Evolutionary conservation across 2,329 filamentous ascomycete species (phyloP).

Genomic region (Ophiocordyceps robertsii): DNA sequence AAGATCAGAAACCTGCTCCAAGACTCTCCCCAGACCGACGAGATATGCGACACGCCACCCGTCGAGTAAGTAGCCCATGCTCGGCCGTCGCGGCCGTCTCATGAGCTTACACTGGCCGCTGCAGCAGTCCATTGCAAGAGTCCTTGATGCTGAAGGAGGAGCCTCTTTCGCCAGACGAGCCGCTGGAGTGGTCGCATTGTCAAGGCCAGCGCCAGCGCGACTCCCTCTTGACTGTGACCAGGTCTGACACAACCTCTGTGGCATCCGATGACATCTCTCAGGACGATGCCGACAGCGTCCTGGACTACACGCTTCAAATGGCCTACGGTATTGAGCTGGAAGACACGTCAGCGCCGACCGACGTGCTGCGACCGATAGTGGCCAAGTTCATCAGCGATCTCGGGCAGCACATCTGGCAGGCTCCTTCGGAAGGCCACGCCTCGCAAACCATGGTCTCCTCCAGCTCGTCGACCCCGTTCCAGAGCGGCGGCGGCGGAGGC

Average conservation of each 20-base stretch:
- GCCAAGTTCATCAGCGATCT: slow-evolving; percentile 20
- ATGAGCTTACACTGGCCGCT: background rate
- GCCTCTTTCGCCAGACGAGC: slow-evolving; percentile 3
- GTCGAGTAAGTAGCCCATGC: background rate
- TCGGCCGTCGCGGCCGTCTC: background rate
- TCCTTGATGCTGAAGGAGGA: slow-evolving; percentile 5
- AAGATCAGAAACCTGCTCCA: background rate
- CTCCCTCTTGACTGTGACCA: background rate
- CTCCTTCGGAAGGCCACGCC: slow-evolving; percentile 13
- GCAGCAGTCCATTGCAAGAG: slow-evolving; percentile 2
- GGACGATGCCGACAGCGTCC: slow-evolving; percentile 20
- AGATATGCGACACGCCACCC: background rate
- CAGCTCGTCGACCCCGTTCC: slow-evolving; percentile 16
- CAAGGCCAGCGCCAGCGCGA: slow-evolving; percentile 1
- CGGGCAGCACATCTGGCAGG: slow-evolving; percentile 18
- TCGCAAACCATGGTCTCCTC: slow-evolving; percentile 17
- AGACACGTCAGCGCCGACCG: slow-evolving; percentile 14
- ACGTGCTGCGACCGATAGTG: slow-evolving; percentile 16
- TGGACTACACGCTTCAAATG: slow-evolving; percentile 22
- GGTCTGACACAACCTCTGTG: slow-evolving; percentile 9
- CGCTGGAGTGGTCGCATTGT: slow-evolving; percentile 5
- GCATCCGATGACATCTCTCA: slow-evolving; percentile 16
- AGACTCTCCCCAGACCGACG: background rate
- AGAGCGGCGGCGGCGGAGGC: slow-evolving; percentile 9
- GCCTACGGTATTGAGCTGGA: slow-evolving; percentile 23